Conservation (phyloP, 495 filamentous ascomycete genomes). For the Penicillium crystallinum region DNA sequence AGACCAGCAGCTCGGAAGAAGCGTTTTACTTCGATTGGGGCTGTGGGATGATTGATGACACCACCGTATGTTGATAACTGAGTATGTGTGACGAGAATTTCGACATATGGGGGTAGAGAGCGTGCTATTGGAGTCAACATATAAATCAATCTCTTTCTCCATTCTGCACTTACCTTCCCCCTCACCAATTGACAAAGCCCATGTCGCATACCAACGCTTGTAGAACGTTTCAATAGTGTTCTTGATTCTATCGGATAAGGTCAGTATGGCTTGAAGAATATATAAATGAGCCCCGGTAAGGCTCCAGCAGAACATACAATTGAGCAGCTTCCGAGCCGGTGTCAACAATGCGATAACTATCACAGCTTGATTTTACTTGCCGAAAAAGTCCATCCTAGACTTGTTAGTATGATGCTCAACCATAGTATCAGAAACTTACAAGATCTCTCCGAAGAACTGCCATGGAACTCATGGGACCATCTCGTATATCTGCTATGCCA, state of each 20-base stretch:
- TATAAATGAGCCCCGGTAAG: background rate
- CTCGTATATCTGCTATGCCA: conserved; percentile 57
- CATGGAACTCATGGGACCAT: conserved; percentile 64
- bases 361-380: conserved; percentile 57
- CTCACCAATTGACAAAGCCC: conserved; percentile 55
- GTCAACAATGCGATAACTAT: conserved; percentile 47
- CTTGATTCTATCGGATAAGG: conserved; percentile 44
- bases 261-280: background rate
- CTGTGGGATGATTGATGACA: conserved; percentile 70
- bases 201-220: conserved; percentile 55
- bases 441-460: conserved; percentile 62
- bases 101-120: conserved; percentile 64
- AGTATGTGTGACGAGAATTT: conserved; percentile 69
- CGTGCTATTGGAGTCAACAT: conserved; percentile 36
- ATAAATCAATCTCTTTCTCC: background rate
- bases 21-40: conserved; percentile 61
- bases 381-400: conserved; percentile 54
- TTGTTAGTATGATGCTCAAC: background rate
- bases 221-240: conserved; percentile 58
- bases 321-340: conserved; percentile 52
- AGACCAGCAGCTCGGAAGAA: conserved; percentile 66
- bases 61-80: conserved; percentile 66
- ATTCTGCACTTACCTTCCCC: conserved; percentile 39
- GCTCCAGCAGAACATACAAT: conserved; percentile 33
- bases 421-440: conserved; percentile 31